Evolutionary conservation across 495 filamentous ascomycete species (phyloP).

Genomic region (Astrothelium subdiscretum): DNA sequence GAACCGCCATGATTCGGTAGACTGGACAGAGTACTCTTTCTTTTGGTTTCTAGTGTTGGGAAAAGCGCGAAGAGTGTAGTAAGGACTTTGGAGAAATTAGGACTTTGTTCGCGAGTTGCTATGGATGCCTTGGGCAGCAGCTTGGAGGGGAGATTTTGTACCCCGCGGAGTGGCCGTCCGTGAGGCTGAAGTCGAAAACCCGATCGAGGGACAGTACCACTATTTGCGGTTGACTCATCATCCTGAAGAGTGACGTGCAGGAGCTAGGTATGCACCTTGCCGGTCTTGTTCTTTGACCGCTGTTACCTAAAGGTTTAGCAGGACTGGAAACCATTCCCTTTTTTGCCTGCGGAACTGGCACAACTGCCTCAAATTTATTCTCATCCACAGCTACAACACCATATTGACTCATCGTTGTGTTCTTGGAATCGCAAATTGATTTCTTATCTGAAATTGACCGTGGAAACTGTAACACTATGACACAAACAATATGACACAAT

Average conservation of each 20-base stretch:
- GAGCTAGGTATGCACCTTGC: too few species aligned
- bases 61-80: not conserved
- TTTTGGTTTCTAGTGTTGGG: not conserved
- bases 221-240: not conserved
- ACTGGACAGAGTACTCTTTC: not conserved
- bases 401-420: not conserved
- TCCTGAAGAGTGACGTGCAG: too few species aligned
- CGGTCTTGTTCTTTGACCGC: too few species aligned
- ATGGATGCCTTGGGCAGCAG: not conserved
- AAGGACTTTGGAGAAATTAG: not conserved
- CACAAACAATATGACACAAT: not conserved
- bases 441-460: too few species aligned
- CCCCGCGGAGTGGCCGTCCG: not conserved
- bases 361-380: too few species aligned
- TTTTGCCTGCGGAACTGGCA: too few species aligned
- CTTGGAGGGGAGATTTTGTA: constrained; percentile 5
- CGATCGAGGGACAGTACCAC: too few species aligned
- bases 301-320: too few species aligned
- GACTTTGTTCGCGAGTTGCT: not conserved
- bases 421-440: too few species aligned
- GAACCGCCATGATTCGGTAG: constrained; percentile 29
- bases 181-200: too few species aligned
- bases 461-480: not conserved
- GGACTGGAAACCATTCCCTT: too few species aligned
- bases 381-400: too few species aligned